Evolutionary conservation across 2,329 filamentous ascomycete genomes (phyloP).

Genomic region (Aspergillus sp.): DNA sequence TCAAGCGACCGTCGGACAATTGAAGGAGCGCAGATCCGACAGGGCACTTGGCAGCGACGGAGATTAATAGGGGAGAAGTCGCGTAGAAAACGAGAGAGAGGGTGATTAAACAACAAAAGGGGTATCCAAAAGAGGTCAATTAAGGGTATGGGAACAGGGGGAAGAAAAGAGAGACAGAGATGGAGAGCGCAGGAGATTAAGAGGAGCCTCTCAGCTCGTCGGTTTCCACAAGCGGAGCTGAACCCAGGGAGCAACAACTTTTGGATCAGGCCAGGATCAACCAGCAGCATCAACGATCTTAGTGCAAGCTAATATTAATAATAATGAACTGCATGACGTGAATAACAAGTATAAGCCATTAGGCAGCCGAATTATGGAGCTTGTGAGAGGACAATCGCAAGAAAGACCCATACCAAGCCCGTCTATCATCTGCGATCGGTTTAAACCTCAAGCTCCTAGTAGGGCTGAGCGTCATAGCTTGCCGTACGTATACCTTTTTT

Average conservation of each 20-base stretch:
- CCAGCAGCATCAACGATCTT: neutral
- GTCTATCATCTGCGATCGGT: neutral
- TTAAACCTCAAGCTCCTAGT: neutral
- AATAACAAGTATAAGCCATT: neutral
- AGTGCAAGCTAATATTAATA: neutral
- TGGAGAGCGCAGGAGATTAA: neutral
- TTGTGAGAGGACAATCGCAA: neutral
- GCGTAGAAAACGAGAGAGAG: neutral
- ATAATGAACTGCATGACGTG: neutral
- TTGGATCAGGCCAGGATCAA: neutral
- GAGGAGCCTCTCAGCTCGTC: slow-evolving; percentile 1
- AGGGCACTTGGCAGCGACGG: neutral
- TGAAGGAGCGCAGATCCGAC: slow-evolving; percentile 10
- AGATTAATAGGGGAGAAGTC: neutral
- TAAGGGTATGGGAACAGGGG: neutral
- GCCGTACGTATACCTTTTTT: neutral
- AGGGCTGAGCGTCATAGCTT: neutral
- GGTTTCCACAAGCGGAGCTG: slow-evolving; percentile 9
- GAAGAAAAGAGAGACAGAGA: neutral
- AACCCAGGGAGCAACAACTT: neutral
- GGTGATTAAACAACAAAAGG: slow-evolving; percentile 1
- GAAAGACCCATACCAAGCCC: neutral
- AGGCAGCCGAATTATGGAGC: neutral
- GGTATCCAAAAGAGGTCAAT: slow-evolving; percentile 8
- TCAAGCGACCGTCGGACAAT: neutral